Conservation (phyloP, 2,329 filamentous ascomycete genomes). For the Aspergillus pseudoviridinutans region DNA sequence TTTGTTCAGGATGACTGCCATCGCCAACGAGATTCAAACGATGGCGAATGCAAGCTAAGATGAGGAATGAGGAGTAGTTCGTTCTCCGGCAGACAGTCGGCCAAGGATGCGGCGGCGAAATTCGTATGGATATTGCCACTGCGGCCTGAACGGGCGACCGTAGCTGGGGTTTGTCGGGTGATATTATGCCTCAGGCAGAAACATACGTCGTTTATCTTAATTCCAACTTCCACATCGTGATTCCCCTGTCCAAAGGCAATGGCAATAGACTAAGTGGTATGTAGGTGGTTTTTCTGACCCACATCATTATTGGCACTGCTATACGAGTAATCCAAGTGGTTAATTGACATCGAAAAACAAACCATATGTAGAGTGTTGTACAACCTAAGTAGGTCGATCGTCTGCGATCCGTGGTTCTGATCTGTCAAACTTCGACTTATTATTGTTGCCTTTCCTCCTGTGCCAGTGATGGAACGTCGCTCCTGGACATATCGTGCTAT, state of each 20-base stretch:
- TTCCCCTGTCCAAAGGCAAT: background rate
- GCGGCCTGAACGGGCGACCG: constrained; percentile 14
- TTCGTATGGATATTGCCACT: constrained; percentile 25
- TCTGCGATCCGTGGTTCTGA: background rate
- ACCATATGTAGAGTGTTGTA: background rate
- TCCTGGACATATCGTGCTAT: background rate
- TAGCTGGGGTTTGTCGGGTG: constrained; percentile 20
- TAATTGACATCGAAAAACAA: background rate
- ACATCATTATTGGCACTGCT: background rate
- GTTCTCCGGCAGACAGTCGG: background rate
- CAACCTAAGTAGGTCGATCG: background rate
- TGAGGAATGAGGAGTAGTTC: constrained; percentile 1
- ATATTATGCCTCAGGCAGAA: constrained; percentile 4
- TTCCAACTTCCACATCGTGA: background rate
- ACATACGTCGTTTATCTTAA: background rate
- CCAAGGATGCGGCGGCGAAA: constrained; percentile 30
- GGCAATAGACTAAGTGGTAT: background rate
- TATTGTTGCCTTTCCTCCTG: background rate
- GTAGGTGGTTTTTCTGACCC: background rate
- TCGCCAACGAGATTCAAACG: constrained; percentile 20
- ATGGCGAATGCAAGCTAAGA: constrained; percentile 12
- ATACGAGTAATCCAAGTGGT: background rate
- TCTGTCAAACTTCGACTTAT: background rate
- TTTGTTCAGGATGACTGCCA: constrained; percentile 19
- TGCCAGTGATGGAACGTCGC: background rate